Evolutionary conservation across 495 filamentous ascomycete genomes (phyloP), one percentile per base, ranked within the genome.

Genomic region (Trichocladium antarcticum): DNA sequence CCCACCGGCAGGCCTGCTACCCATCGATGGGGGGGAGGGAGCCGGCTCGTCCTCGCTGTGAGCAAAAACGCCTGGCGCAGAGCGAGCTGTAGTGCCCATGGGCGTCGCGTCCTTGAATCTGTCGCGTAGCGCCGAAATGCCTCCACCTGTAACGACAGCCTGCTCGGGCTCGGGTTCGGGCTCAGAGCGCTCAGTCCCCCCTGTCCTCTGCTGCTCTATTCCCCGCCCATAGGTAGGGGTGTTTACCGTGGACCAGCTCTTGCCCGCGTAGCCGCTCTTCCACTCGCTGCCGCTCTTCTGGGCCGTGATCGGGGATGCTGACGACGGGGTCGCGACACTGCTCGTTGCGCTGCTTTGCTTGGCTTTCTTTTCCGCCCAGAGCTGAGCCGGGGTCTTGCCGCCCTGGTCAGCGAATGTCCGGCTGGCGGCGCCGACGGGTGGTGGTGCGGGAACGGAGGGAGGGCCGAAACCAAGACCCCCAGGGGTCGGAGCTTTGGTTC

Each of bases 311-410:
- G 82, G 74, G 19, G 80, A 66, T 1, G 78, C 58, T 7, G 57
- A 8, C 34, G 68, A 60, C 20, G 67, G 61, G 0, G 65, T 57
- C 27, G 63, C 67, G 16, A 70, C 62, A 38, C 70, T 70, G 6
- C 57, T 55, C 38, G 70, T 69, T 28, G 63, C 53, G 21, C 81
- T 84, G 16, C 82, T 74, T 59, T 94, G 84, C 45, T 79, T 78
- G 20, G 84, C 87, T 70, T 96, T 98, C 66, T 85, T 93, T 68
- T 99, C 92, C 0, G 89, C 89, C 92, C 92, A 99, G 15, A 95
- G 64, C 61, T 99, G 92, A 19, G 93, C 89, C 15, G 92, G 92
- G 6, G 92, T 96, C 69, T 97, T 99, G 39, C 89, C 90, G 49
- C 85, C 90, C 66, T 93, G 73, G 49, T 96, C 87, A 3, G 92